These are phyloP conservation scores for Solanum sejunctum DNA, from an alignment of 257 asterid species.

Conservation along the genomic window DNA sequence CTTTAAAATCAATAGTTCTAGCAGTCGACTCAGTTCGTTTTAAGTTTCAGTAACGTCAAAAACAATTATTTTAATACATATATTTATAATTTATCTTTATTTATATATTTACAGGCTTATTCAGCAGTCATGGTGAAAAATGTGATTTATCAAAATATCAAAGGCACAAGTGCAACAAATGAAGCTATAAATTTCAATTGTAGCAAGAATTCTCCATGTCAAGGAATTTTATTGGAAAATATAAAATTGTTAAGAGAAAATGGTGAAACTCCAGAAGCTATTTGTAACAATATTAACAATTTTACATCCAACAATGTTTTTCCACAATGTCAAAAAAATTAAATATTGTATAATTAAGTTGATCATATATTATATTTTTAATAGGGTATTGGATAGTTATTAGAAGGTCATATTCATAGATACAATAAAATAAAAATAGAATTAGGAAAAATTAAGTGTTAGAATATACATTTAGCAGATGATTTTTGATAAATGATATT, in stretches of 20 bases:
- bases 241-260: conserved; percentile 11
- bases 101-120: conserved; percentile 3
- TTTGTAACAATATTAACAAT: neutral
- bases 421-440: neutral
- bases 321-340: neutral
- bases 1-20: too few species aligned
- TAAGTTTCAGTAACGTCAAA: too few species aligned
- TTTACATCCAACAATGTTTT: neutral
- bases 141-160: conserved; percentile 41
- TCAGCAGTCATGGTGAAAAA: conserved; percentile 45
- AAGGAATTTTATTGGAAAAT: conserved; percentile 30
- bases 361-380: neutral
- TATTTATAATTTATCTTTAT: neutral
- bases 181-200: conserved; percentile 44
- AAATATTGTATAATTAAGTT: neutral
- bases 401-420: neutral
- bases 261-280: neutral
- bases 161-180: conserved; percentile 47
- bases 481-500: neutral
- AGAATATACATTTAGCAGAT: neutral
- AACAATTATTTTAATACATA: too few species aligned
- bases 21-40: too few species aligned
- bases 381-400: neutral
- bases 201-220: conserved; percentile 46
- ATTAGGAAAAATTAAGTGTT: neutral